Evolutionary conservation across 495 filamentous ascomycete species (phyloP).

Genomic region (Lentithecium fluviatile): DNA sequence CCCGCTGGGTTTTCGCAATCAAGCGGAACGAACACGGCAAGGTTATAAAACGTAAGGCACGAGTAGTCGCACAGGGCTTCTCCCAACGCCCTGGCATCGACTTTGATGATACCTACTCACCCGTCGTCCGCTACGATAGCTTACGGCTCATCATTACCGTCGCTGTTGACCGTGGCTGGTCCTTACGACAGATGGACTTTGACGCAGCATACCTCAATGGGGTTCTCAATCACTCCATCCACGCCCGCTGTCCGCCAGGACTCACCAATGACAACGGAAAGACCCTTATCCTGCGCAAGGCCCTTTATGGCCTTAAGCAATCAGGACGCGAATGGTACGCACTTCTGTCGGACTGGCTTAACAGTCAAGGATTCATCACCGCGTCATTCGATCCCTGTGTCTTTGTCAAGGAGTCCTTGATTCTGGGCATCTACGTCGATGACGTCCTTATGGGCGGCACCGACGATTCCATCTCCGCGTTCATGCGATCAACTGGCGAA

Average conservation of each 20-base stretch:
- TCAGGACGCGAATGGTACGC: conserved; percentile 12
- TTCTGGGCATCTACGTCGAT: conserved; percentile 13
- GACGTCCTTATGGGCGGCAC: conserved; percentile 6
- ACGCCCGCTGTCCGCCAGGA: too few relatives aligned
- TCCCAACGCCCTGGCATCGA: background rate
- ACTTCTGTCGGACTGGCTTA: background rate
- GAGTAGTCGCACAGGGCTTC: conserved; percentile 1
- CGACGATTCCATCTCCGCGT: background rate
- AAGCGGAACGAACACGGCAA: background rate
- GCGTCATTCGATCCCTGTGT: conserved; percentile 9
- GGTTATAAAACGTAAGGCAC: background rate
- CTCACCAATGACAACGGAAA: background rate
- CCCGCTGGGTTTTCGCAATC: background rate
- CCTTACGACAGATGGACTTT: too few relatives aligned
- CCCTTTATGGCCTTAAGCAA: conserved; percentile 15
- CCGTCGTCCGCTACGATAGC: background rate
- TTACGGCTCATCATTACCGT: background rate
- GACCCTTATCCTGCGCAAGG: background rate
- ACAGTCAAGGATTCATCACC: background rate
- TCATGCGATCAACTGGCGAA: background rate
- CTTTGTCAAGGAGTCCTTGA: background rate
- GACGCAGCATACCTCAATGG: too few relatives aligned
- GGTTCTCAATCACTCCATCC: too few relatives aligned
- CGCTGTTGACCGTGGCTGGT: too few relatives aligned
- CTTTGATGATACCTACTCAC: background rate